Percentiles rank a stretch among this genome's conserved stretches.
Evolutionary conservation across 495 filamentous ascomycete genomes (phyloP).

Genomic region (Paragyromitra xinjiangensis): DNA sequence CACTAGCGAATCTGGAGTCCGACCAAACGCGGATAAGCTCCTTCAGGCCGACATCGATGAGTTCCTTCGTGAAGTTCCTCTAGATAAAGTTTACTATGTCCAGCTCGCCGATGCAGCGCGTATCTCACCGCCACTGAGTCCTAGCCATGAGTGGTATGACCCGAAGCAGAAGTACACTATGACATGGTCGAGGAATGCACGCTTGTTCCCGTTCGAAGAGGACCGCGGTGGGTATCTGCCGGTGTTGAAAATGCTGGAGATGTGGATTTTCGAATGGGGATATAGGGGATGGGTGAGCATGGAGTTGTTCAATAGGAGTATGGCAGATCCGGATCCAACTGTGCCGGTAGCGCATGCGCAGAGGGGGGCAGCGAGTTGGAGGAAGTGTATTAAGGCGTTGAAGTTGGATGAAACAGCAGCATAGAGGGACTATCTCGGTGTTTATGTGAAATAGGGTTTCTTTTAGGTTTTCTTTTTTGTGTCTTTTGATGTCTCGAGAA

Average conservation of each 20-base stretch:
- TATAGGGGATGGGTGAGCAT: slow-evolving; percentile 82
- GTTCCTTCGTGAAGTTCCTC: slow-evolving; percentile 67
- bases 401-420: slow-evolving; percentile 55
- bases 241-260: slow-evolving; percentile 68
- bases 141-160: slow-evolving; percentile 71
- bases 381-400: slow-evolving; percentile 67
- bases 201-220: slow-evolving; percentile 78
- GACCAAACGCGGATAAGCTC: slow-evolving; percentile 67
- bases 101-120: slow-evolving; percentile 82
- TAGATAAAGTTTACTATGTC: slow-evolving; percentile 78
- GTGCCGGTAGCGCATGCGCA: slow-evolving; percentile 72
- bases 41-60: slow-evolving; percentile 67
- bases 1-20: slow-evolving; percentile 64
- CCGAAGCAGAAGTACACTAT: slow-evolving; percentile 72
- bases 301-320: slow-evolving; percentile 76
- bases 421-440: slow-evolving; percentile 3
- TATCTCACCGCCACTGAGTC: slow-evolving; percentile 65
- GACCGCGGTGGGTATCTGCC: slow-evolving; percentile 77
- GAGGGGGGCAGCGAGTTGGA: slow-evolving; percentile 71
- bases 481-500: background rate
- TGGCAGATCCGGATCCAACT: slow-evolving; percentile 63
- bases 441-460: slow-evolving; percentile 2
- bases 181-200: slow-evolving; percentile 82
- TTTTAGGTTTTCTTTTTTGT: slow-evolving; percentile 1
- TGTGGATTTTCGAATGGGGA: slow-evolving; percentile 70